Evolutionary conservation across 164 flowering plant species (phyloP).

Genomic region (Litsea cubeba): DNA sequence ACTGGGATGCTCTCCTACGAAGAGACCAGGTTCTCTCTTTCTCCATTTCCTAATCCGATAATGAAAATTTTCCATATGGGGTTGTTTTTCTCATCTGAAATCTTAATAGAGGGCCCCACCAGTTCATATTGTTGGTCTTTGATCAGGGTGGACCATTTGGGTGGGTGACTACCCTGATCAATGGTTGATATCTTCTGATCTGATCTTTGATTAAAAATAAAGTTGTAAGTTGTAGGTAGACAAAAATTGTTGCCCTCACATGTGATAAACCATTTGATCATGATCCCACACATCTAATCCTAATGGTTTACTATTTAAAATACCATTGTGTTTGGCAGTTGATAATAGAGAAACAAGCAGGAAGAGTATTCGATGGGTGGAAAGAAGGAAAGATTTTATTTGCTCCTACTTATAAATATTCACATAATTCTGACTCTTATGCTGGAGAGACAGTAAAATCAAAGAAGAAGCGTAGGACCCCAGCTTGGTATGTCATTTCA

Average conservation of each 20-base stretch:
- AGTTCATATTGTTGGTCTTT: neutral
- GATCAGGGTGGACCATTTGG: no score
- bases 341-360: constrained; percentile 67
- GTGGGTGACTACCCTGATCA: no score
- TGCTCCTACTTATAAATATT: constrained; percentile 91
- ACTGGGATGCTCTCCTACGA: constrained; percentile 72
- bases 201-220: no score
- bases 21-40: constrained; percentile 75
- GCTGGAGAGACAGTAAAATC: constrained; percentile 85
- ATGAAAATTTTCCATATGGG: neutral
- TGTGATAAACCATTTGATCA: no score
- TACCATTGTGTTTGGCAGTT: constrained; percentile 33
- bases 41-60: neutral
- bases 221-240: no score
- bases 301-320: no score
- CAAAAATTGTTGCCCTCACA: no score
- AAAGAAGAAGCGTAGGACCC: constrained; percentile 87
- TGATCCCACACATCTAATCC: no score
- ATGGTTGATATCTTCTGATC: no score
- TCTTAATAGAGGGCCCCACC: neutral
- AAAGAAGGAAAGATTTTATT: constrained; percentile 68
- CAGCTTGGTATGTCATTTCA: constrained; percentile 53
- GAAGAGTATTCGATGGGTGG: constrained; percentile 76
- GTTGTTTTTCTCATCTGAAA: neutral
- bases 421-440: constrained; percentile 80